Percentiles rank a stretch among this genome's conserved stretches.
These are phyloP conservation scores for Neoscytalidium dimidiatum DNA, from an alignment of 2,329 filamentous ascomycete species.

Conservation along the genomic window DNA sequence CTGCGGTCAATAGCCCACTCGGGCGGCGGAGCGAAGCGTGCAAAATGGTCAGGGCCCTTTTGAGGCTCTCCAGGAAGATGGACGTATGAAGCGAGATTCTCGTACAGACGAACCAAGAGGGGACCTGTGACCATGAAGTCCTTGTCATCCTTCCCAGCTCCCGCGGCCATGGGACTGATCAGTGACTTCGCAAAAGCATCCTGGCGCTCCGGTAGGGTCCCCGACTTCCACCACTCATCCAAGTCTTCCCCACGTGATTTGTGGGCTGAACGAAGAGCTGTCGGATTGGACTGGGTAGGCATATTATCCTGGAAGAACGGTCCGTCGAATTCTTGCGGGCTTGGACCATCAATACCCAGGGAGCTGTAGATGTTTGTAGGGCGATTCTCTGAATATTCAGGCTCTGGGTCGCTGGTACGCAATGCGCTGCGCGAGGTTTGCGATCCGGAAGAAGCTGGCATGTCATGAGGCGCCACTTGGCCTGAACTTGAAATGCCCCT, in stretches of 20 bases:
- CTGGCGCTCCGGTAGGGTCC: conserved; percentile 24
- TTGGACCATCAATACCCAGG: conserved; percentile 26
- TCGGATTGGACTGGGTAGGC: conserved; percentile 32
- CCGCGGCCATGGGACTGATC: not conserved
- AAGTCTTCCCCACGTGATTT: conserved; percentile 39
- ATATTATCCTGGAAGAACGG: conserved; percentile 38
- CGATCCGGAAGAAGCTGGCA: not conserved
- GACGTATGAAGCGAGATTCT: conserved; percentile 45
- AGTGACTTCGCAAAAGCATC: conserved; percentile 4
- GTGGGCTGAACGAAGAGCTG: conserved; percentile 26
- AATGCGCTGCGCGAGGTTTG: conserved; percentile 2
- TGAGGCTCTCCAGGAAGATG: not conserved
- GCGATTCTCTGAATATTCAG: conserved; percentile 1
- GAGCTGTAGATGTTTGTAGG: conserved; percentile 1
- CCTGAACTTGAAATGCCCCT: not conserved
- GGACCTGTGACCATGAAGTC: conserved; percentile 30
- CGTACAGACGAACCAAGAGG: conserved; percentile 44
- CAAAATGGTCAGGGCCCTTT: conserved; percentile 41
- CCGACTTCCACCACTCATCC: conserved; percentile 41
- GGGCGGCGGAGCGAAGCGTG: conserved; percentile 39
- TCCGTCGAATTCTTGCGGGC: conserved; percentile 37
- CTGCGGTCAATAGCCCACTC: conserved; percentile 42
- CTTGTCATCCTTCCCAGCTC: conserved; percentile 23
- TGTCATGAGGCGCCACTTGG: not conserved
- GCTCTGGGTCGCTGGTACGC: conserved; percentile 15